Conservation (phyloP, 2,329 filamentous ascomycete genomes). For the Trichoderma polysporum region DNA sequence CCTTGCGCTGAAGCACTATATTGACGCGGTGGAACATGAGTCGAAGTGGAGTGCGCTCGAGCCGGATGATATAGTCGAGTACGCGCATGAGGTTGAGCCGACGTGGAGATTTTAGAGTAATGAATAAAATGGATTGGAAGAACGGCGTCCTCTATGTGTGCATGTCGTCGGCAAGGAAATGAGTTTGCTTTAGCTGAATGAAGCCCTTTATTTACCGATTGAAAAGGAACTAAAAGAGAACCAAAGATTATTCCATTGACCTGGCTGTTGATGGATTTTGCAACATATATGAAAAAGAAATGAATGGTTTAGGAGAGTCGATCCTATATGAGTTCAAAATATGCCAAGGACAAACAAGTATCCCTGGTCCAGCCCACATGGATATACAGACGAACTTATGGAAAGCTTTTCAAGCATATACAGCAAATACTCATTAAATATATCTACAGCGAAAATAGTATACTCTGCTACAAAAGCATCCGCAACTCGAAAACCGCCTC, state of each 20-base stretch:
- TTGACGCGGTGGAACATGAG: slow-evolving; percentile 45
- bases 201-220: not conserved
- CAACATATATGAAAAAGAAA: not conserved
- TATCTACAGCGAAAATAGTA: not conserved
- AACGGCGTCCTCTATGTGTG: not conserved
- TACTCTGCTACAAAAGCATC: not conserved
- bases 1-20: slow-evolving; percentile 52
- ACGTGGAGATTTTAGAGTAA: not conserved
- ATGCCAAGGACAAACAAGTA: not conserved
- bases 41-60: slow-evolving; percentile 42
- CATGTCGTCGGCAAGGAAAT: not conserved
- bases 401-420: not conserved
- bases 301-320: no score
- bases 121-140: not conserved
- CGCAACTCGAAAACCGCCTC: not conserved
- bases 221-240: not conserved
- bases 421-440: not conserved
- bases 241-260: not conserved
- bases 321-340: not conserved
- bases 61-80: slow-evolving; percentile 10
- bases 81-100: slow-evolving; percentile 16
- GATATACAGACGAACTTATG: not conserved
- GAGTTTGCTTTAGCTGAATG: not conserved
- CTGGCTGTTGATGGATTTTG: not conserved
- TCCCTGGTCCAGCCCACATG: not conserved